Evolutionary conservation across 1,284 basidiomycete genomes (phyloP), one percentile per base, ranked within the genome.

Genomic region (Puccinia coronata): DNA sequence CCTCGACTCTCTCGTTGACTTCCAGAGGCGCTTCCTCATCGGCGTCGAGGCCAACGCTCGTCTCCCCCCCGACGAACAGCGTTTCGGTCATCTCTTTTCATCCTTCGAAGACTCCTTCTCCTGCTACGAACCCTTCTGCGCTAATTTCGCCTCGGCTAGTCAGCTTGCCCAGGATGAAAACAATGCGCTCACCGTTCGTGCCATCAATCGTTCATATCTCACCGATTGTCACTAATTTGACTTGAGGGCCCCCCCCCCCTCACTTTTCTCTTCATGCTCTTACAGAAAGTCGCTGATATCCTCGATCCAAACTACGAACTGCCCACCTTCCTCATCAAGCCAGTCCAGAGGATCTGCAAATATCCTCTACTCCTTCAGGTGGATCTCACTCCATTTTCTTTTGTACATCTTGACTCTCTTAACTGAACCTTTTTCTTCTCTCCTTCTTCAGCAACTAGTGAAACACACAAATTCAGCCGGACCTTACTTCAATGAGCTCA

Each of bases 61-160:
- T 12, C 82, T 85, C 20, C 84, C 86, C 16, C 83, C 85, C 0
- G 91, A 90, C 83, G 93, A 95, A 84, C 95, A 88, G 83, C 86
- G 87, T 41, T 87, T 88, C 81, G 87, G 87, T 16, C 84, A 85
- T 77, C 84, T 87, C 12, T 87, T 88, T 82, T 83, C 84, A 93
- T 85, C 91, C 90, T 83, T 98, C 95, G 96, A 96, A 93, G 63
- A 88, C 90, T 81, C 91, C 91, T 97, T 98, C 86, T 90, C 91
- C 69, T 93, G 94, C 53, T 99, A 99, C 87, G 95, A 97, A 85
- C 95, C 96, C 5, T 99, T 98, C 87, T 99, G 96, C 87, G 95
- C 95, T 65, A 98, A 99, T 87, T 96, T 96, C 87, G 93, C 92
- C 55, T 91, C 92, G 85, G 92, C 94, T 71, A 91, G 92, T 86